Evolutionary conservation across 2,329 filamentous ascomycete species (phyloP), one percentile per base, ranked within the genome.

Genomic region (Penicillium sp.): DNA sequence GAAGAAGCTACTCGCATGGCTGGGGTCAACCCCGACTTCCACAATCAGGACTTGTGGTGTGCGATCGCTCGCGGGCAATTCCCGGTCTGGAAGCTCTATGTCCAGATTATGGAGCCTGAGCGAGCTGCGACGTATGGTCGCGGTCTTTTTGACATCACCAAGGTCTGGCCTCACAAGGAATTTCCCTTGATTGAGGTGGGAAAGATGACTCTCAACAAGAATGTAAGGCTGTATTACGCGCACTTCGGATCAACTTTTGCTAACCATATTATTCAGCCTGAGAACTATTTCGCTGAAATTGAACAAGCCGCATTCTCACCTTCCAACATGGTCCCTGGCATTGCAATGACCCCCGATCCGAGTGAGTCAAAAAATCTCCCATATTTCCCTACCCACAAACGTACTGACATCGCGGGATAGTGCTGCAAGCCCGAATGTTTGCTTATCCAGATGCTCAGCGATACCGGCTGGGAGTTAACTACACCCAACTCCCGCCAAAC

Each of bases 251-350:
- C 6, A 31, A 9, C 24, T 37, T 41, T n/a, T 43, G 46, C 51
- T 63, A 43, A 64, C 43, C 27, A 16, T 4, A 58, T n/a, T 3
- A 9, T 4, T 6, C 35, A 66, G 69, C 66, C 80, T 0, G 73
- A 79, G 50, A 88, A 89, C 71, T 89, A 87, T 73, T 87, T 88
- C 63, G 78, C 81, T 43, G 87, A 90, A 64, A 83, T 89, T 47
- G 87, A 90, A 72, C 87, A 89, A 74, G 82, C 84, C 0, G 85
- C 85, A 1, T 90, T 89, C 67, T 85, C 84, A 0, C 87, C 88
- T 0, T 83, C 82, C 1, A 85, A 84, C 63, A 76, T 89, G 70
- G 84, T 88, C 0, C 86, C 86, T 0, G 87, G 87, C 1, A 79
- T 87, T 50, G 86, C 82, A 58, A 82, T 85, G 1, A 84, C 83